Evolutionary conservation across 78 protist genomes (phyloP), one percentile per base, ranked within the genome.

Genomic region (Neovahlkampfia damariscottae): DNA sequence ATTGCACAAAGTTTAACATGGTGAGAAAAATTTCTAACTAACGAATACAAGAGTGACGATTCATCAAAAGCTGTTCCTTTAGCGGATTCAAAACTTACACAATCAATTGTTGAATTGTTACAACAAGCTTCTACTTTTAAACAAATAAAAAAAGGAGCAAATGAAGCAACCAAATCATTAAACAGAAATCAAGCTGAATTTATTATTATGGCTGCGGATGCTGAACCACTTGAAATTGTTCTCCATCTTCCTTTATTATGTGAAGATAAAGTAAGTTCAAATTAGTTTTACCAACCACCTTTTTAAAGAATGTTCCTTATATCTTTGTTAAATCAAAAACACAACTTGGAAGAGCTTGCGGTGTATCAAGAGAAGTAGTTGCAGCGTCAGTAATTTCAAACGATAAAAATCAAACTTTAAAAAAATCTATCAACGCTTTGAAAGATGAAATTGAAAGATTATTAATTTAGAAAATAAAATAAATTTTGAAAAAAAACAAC

Each of bases 121-220:
- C 82, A 72, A 41, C 93, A 96, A 80, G 89, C 96, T 3, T 2
- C 71, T 71, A 78, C 91, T 86, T 89, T 83, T 88, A 84, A 85
- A 70, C 98, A 94, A 89, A 73, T 96, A 38, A 82, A 83, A 73
- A 96, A 93, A 90, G 99, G 98, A 27, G 98, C 97, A n/a, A 96
- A 96, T 89, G 99, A 96, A 85, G 97, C 96, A 35, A 95, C 98
- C 86, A 97, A 97, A 89, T 62, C 97, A 8, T 95, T 97, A 32
- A 95, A 96, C 86, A 88, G 98, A 27, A 90, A 92, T 34, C 87
- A 84, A 35, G 81, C 98, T 28, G 98, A 94, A 85, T 74, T 97
- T 34, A 86, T 97, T 72, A 78, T 97, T 32, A 71, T 97, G 82
- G 97, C 99, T 5, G 99, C 98, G 32, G 99, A 97, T 83, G 82